Evolutionary conservation across 2,329 filamentous ascomycete genomes (phyloP).

Genomic region (Capronia coronata): DNA sequence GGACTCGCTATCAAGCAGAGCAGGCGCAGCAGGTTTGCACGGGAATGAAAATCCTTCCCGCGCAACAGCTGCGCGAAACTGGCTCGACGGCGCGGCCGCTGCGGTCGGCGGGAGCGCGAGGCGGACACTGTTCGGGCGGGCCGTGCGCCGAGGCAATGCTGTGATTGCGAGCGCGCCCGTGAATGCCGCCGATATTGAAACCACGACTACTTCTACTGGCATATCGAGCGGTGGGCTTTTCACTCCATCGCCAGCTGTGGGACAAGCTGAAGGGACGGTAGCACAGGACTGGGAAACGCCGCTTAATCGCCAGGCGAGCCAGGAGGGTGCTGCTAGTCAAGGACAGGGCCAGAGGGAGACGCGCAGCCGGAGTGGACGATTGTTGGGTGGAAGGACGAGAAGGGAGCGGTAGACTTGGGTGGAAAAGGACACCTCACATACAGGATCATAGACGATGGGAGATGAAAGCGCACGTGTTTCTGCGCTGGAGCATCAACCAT

Average conservation of each 20-base stretch:
- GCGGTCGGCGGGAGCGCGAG: conserved; percentile 13
- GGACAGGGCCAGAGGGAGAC: not conserved
- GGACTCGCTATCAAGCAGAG: not conserved
- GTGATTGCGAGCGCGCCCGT: not conserved
- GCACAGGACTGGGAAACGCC: conserved; percentile 17
- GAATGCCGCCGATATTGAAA: not conserved
- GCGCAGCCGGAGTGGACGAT: conserved; percentile 18
- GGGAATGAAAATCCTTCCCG: conserved; percentile 8
- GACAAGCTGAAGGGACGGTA: not conserved
- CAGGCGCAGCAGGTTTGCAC: not conserved
- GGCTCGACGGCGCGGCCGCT: conserved; percentile 22
- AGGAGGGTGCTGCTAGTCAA: not conserved
- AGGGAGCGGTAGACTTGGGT: not conserved
- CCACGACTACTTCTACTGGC: not conserved
- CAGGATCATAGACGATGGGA: no score
- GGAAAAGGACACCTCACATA: no score
- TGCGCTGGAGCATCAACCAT: no score
- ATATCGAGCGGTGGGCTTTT: conserved; percentile 19
- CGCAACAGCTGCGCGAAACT: conserved; percentile 10
- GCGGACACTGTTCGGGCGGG: conserved; percentile 19
- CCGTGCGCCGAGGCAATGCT: conserved; percentile 9
- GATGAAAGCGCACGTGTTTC: no score
- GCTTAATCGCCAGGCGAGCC: not conserved
- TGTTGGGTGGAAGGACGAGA: conserved; percentile 11
- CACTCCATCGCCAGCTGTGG: conserved; percentile 7